Evolutionary conservation across 1,139 yeast species (phyloP).

Genomic region (Hansenula sp.): DNA sequence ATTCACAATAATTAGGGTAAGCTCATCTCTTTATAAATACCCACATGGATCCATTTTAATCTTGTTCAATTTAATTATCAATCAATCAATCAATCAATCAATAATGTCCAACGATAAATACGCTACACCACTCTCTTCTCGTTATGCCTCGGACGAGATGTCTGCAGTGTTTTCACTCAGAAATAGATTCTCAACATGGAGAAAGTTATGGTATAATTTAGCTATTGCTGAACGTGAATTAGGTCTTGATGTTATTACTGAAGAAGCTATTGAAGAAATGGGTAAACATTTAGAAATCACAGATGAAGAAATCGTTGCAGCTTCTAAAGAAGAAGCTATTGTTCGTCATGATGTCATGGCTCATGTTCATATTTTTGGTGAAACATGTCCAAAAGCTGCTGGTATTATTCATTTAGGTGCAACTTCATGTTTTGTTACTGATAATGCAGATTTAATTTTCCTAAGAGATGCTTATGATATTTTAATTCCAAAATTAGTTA

Average conservation of each 20-base stretch:
- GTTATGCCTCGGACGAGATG: slow-evolving; percentile 98
- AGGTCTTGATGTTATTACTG: slow-evolving; percentile 79
- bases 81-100: neutral
- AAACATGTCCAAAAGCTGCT: slow-evolving; percentile 91
- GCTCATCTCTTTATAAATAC: neutral
- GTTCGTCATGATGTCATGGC: slow-evolving; percentile 99
- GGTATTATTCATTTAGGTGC: slow-evolving; percentile 99
- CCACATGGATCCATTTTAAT: neutral
- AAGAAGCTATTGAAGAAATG: slow-evolving; percentile 90
- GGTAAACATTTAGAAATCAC: slow-evolving; percentile 71
- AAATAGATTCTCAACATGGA: slow-evolving; percentile 96
- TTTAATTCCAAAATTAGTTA: slow-evolving; percentile 89
- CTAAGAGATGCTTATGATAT: slow-evolving; percentile 93
- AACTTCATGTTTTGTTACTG: slow-evolving; percentile 96
- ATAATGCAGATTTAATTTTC: slow-evolving; percentile 95
- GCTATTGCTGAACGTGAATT: slow-evolving; percentile 95
- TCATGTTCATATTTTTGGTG: slow-evolving; percentile 93
- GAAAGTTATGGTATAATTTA: slow-evolving; percentile 92
- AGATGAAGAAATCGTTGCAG: slow-evolving; percentile 87
- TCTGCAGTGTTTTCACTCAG: slow-evolving; percentile 85
- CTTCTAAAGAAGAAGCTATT: slow-evolving; percentile 91
- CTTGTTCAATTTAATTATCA: neutral
- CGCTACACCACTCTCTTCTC: slow-evolving; percentile 88
- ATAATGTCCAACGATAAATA: slow-evolving; percentile 52
- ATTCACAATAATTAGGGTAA: neutral